Evolutionary conservation across 352 stramenopile genomes (phyloP), one percentile per base, ranked within the genome.

Genomic region (Achlya hypogyna): DNA sequence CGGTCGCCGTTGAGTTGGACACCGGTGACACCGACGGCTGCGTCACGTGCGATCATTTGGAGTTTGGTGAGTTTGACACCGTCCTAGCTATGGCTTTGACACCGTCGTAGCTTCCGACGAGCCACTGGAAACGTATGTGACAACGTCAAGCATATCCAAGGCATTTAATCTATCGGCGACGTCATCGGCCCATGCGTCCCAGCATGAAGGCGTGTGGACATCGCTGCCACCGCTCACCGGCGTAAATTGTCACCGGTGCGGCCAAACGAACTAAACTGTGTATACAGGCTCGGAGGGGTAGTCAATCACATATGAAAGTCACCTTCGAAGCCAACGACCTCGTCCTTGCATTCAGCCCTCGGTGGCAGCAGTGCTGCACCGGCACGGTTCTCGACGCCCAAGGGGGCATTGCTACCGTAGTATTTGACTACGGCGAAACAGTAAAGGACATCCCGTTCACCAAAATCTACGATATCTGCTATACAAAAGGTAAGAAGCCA

Each of bases 361-460:
- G 59, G 2, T 66, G 47, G 47, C 18, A 18, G 10, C 27, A 66
- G 29, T 66, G 56, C 25, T 66, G 59, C 47, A 59, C 35, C 12
- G 59, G 43, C 27, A 51, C 18, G 18, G 31, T 66, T 1, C 27
- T 22, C 4, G 59, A 51, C 18, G 38, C 9, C n/a, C 49, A 56
- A 56, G 2, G 31, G 12, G 2, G 38, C 10, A 3, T 10, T 35
- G 29, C 14, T 1, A 54, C 59, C 20, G 35, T 66, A 9, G 59
- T 66, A 2, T 66, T 54, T 56, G 59, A 66, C 35, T 66, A 66
- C 28, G 59, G 59, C 22, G 59, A 66, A 56, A 66, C 23, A 9
- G 28, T 40, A 28, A 20, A 62, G 10, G 42, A 22, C 6, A 34
- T 66, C 2, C 59, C 59, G 4, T 22, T 53, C 8, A 32, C 16